Conservation (phyloP, 2,329 filamentous ascomycete genomes). For the Sporothrix mexicana region DNA sequence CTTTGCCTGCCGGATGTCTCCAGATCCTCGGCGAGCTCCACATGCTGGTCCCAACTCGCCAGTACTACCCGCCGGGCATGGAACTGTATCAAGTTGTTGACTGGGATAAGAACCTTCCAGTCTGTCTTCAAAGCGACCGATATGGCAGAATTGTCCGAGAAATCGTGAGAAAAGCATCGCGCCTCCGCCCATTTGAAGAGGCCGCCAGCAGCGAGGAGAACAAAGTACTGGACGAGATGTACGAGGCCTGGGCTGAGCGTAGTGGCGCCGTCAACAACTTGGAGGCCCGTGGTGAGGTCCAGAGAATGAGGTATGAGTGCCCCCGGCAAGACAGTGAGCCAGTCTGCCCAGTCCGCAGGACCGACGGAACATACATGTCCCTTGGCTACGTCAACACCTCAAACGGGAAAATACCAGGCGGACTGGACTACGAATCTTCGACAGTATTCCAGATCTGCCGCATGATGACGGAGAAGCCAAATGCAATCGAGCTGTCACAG, state of each 20-base stretch:
- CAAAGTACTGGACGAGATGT: not conserved
- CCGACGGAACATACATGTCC: constrained; percentile 27
- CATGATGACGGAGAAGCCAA: not conserved
- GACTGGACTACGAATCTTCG: not conserved
- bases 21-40: constrained; percentile 39
- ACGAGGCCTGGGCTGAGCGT: not conserved
- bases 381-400: not conserved
- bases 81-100: constrained; percentile 45
- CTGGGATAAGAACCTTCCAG: constrained; percentile 46
- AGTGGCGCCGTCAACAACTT: too few relatives aligned
- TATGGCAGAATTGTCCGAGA: constrained; percentile 42
- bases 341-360: not conserved
- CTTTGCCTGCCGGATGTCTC: constrained; percentile 36
- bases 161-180: constrained; percentile 44
- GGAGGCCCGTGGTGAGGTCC: constrained; percentile 30
- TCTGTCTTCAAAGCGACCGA: constrained; percentile 48
- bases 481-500: not conserved
- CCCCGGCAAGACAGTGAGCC: not conserved
- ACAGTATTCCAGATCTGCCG: constrained; percentile 27
- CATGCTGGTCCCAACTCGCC: constrained; percentile 42
- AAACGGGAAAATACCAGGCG: not conserved
- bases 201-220: not conserved
- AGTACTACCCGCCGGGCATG: constrained; percentile 49
- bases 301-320: constrained; percentile 32
- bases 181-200: constrained; percentile 40